A percentile compares a stretch with the other conserved stretches of the same genome.
These are phyloP conservation scores for Lindgomyces ingoldianus DNA, from an alignment of 495 filamentous ascomycete species.

Conservation along the genomic window DNA sequence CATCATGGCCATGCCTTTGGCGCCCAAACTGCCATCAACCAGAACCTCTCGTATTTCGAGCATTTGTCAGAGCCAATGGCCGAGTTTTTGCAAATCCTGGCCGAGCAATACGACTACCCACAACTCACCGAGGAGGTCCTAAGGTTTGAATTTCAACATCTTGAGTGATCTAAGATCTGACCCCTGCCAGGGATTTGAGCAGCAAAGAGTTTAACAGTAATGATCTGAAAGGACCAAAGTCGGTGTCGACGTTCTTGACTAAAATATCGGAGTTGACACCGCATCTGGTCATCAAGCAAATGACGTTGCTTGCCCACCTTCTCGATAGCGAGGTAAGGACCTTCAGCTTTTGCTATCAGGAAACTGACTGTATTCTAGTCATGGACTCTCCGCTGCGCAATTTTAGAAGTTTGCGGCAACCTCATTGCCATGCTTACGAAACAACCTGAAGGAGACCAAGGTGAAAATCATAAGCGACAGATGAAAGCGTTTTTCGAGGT, in stretches of 20 bases:
- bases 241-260: slow-evolving; percentile 92
- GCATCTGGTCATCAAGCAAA: slow-evolving; percentile 92
- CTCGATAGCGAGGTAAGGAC: slow-evolving; percentile 80
- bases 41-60: slow-evolving; percentile 97
- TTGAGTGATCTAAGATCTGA: background rate
- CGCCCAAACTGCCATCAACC: slow-evolving; percentile 95
- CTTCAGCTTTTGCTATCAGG: background rate
- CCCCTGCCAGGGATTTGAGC: slow-evolving; percentile 75
- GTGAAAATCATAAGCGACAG: slow-evolving; percentile 87
- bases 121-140: slow-evolving; percentile 93
- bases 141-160: background rate
- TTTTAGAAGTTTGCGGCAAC: slow-evolving; percentile 99
- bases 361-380: slow-evolving; percentile 57
- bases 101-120: slow-evolving; percentile 97
- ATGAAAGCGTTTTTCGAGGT: slow-evolving; percentile 97
- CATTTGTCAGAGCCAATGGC: slow-evolving; percentile 98
- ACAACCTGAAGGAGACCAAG: slow-evolving; percentile 71
- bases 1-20: slow-evolving; percentile 97
- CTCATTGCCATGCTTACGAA: slow-evolving; percentile 87
- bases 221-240: slow-evolving; percentile 92
- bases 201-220: slow-evolving; percentile 98
- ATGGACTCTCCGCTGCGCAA: slow-evolving; percentile 86
- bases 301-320: slow-evolving; percentile 89
- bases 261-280: slow-evolving; percentile 96
- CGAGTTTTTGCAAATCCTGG: slow-evolving; percentile 92